Conservation (phyloP, 2,329 filamentous ascomycete species). For the Aulographum hederae region DNA sequence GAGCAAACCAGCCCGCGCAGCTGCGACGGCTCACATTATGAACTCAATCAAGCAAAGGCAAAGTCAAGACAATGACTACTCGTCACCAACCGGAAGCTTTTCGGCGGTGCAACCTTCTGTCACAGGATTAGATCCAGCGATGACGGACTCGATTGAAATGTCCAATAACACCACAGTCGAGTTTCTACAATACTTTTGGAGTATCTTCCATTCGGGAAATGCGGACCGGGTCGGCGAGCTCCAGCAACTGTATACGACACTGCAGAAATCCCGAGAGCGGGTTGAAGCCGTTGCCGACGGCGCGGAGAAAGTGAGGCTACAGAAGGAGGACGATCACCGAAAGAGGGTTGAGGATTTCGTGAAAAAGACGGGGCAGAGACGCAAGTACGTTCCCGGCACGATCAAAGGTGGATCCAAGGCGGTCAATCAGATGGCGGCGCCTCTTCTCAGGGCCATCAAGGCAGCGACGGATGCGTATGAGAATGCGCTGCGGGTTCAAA, state of each 20-base stretch:
- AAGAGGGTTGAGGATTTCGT: slow-evolving; percentile 53
- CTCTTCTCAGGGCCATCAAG: slow-evolving; percentile 51
- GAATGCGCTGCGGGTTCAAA: slow-evolving; percentile 46
- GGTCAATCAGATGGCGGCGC: slow-evolving; percentile 58
- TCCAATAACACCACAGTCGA: slow-evolving; percentile 90
- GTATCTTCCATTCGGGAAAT: slow-evolving; percentile 76
- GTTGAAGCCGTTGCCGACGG: slow-evolving; percentile 65
- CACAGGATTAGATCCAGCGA: slow-evolving; percentile 19
- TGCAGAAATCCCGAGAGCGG: slow-evolving; percentile 57
- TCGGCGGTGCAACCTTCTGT: slow-evolving; percentile 13
- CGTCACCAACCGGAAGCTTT: slow-evolving; percentile 10
- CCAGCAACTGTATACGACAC: slow-evolving; percentile 62
- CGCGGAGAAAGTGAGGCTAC: slow-evolving; percentile 56
- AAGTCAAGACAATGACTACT: slow-evolving; percentile 30
- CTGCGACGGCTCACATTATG: slow-evolving; percentile 48
- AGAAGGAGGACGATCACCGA: slow-evolving; percentile 47
- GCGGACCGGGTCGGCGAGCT: slow-evolving; percentile 64
- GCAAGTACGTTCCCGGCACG: slow-evolving; percentile 47
- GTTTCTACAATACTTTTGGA: slow-evolving; percentile 96
- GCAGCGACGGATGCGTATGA: slow-evolving; percentile 55
- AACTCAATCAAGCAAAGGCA: slow-evolving; percentile 44
- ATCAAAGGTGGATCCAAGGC: slow-evolving; percentile 59
- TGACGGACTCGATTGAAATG: slow-evolving; percentile 45
- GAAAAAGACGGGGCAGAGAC: slow-evolving; percentile 54
- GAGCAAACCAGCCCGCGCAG: slow-evolving; percentile 45